Evolutionary conservation across 2,329 filamentous ascomycete genomes (phyloP), one percentile per base, ranked within the genome.

Genomic region (Fusarium protoensiforme): DNA sequence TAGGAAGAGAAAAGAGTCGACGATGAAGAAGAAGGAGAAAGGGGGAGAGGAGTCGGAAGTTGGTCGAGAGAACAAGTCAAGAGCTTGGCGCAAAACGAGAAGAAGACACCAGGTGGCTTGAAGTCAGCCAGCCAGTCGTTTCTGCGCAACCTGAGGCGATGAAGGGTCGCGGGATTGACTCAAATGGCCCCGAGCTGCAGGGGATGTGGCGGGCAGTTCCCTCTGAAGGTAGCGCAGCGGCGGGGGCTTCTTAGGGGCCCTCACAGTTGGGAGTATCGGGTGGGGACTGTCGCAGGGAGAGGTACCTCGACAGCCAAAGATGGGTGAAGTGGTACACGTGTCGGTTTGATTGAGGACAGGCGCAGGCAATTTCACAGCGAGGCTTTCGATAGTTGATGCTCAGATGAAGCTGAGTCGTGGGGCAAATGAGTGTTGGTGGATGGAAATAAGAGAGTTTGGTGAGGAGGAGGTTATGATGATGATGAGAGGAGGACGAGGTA

Each of bases 71-170:
- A 65, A 68, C 60, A 73, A 63, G 62, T 67, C 72, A 64, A 71
- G 56, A 73, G 69, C 70, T 65, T 76, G 72, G 76, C 68, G 75
- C 78, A 74, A 77, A 70, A 71, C 62, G 67, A 67, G 65, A 67
- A 76, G 75, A 80, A 80, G 69, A 80, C 75, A 80, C 78, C 78
- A 79, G 78, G 78, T 80, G 78, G 78, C 78, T 80, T 78, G 69
- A 80, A 78, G 67, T 70, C 63, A 66, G 62, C 67, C 67, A 66
- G 62, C 75, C 76, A 78, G 75, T 76, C 68, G 66, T 68, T 75
- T 74, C 74, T 73, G 75, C 75, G 77, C 75, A 74, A 77, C 71
- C 68, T 75, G 74, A 78, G 68, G 75, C 68, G 75, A 77, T 72
- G 67, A 69, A 78, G 72, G 68, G 75, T 77, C 76, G 74, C 75